Conservation (phyloP, 179 eudicot genomes). For the Amaranthus tricolor region DNA sequence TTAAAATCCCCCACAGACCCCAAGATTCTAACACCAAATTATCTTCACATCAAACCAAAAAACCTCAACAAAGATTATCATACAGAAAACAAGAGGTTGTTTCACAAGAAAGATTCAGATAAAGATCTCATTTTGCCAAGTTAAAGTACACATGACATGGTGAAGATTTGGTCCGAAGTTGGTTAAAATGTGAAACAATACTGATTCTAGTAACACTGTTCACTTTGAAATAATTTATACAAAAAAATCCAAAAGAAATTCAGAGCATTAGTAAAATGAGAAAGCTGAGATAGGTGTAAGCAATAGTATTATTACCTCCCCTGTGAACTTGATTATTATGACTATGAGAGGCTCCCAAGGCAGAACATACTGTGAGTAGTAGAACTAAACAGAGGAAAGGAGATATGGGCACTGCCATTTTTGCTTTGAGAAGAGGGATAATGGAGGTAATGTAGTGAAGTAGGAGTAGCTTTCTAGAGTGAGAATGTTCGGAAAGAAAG, state of each 20-base stretch:
- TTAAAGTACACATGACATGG: background rate
- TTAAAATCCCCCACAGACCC: background rate
- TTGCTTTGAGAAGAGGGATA: background rate
- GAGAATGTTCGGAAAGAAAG: background rate
- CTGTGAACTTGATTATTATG: slow-evolving; percentile 26
- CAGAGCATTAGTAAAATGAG: background rate
- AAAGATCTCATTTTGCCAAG: background rate
- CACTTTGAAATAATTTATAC: background rate
- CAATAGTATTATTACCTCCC: slow-evolving; percentile 25
- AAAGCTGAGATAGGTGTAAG: background rate
- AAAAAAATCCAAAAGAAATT: background rate
- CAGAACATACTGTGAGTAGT: slow-evolving; percentile 26
- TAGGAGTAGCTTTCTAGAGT: background rate
- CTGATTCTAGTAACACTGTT: background rate
- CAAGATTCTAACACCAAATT: background rate
- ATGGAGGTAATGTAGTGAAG: background rate
- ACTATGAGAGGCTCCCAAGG: slow-evolving; percentile 27
- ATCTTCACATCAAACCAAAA: background rate
- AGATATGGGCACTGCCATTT: slow-evolving; percentile 35
- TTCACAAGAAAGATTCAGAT: background rate
- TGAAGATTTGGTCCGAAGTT: no score
- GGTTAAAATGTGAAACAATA: no score
- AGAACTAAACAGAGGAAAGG: slow-evolving; percentile 33
- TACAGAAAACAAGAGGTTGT: background rate
- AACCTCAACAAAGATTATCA: background rate